Evolutionary conservation across 441 rosid genomes (phyloP), one percentile per base, ranked within the genome.

Genomic region (Eutrema salsugineum): DNA sequence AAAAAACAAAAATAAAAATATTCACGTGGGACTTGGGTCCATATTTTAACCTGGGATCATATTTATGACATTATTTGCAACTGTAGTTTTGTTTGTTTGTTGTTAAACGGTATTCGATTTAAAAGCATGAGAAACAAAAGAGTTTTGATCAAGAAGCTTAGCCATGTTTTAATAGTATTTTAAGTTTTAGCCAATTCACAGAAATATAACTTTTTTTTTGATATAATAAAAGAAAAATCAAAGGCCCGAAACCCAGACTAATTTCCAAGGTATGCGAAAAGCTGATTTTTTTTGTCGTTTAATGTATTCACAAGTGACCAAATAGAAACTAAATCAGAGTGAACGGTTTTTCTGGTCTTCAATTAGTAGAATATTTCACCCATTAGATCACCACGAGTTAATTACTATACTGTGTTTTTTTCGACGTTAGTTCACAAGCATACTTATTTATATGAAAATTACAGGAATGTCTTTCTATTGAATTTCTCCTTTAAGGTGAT

Each of bases 11-110:
- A 53, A 5, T 3, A 15, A 16, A 36, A 46, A 15, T 35, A 48
- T 53, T 70, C 68, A 70, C 71, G 50, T 65, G 71, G 69, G 67
- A 64, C 39, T 70, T 64, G 63, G 71, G 71, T 64, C 76, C 76
- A 76, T 76, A 47, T 76, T 75, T 67, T 60, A 75, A 75, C 79
- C 74, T 75, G 75, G 55, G 70, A 75, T 61, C 74, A 68, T 43
- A 62, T 24, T 20, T 56, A 30, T 54, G 51, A 50, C 62, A 68
- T 51, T 15, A 66, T 67, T 33, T 43, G 49, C 28, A 30, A 30
- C 33, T 55, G 58, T 56, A 57, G 4, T 71, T 61, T 38, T 16
- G 20, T 57, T 59, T 61, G 35, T 59, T 49, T 19, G 55, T 17
- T 47, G 7, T 47, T 12, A 57, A 43, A 58, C 12, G 27, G 42